These are phyloP conservation scores for Trichosporon coremiiforme DNA, from an alignment of 1,284 basidiomycete genomes.

Conservation along the genomic window DNA sequence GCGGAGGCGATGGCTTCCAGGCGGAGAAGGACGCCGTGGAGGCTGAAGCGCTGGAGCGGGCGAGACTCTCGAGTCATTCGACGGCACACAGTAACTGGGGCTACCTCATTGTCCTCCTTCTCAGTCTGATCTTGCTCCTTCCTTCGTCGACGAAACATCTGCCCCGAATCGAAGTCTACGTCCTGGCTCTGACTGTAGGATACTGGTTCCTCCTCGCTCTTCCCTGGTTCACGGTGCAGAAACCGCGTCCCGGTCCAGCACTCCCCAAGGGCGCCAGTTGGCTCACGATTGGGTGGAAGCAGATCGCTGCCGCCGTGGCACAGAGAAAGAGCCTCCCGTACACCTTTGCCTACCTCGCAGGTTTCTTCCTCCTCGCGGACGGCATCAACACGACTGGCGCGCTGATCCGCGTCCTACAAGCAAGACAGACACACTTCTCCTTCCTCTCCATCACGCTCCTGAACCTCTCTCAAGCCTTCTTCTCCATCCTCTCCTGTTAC, in stretches of 20 bases:
- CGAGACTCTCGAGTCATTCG: slow-evolving; percentile 77
- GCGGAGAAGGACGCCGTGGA: slow-evolving; percentile 58
- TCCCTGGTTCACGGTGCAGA: slow-evolving; percentile 81
- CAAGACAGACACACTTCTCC: slow-evolving; percentile 70
- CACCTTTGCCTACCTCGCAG: slow-evolving; percentile 72
- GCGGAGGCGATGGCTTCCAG: neutral
- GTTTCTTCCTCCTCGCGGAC: slow-evolving; percentile 69
- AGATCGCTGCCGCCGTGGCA: slow-evolving; percentile 67
- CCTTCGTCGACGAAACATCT: slow-evolving; percentile 61
- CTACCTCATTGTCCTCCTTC: slow-evolving; percentile 67
- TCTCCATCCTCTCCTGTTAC: slow-evolving; percentile 62
- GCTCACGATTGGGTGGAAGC: slow-evolving; percentile 77
- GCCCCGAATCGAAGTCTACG: slow-evolving; percentile 66
- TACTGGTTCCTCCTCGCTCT: slow-evolving; percentile 76
- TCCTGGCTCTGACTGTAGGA: slow-evolving; percentile 59
- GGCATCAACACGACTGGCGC: slow-evolving; percentile 38
- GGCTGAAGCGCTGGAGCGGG: slow-evolving; percentile 79
- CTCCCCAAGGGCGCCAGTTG: slow-evolving; percentile 72
- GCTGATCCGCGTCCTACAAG: slow-evolving; percentile 60
- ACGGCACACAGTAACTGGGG: slow-evolving; percentile 72
- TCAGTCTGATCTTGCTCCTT: slow-evolving; percentile 73
- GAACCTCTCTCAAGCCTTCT: slow-evolving; percentile 70
- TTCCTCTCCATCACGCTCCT: slow-evolving; percentile 77
- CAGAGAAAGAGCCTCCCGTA: slow-evolving; percentile 62
- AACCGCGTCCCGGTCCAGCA: slow-evolving; percentile 70